Percentiles rank a stretch among this genome's conserved stretches.
phyloP scores from a whole-genome alignment of 768 basidiomycete genomes.

The Rhizopogon vinicolor region DNA sequence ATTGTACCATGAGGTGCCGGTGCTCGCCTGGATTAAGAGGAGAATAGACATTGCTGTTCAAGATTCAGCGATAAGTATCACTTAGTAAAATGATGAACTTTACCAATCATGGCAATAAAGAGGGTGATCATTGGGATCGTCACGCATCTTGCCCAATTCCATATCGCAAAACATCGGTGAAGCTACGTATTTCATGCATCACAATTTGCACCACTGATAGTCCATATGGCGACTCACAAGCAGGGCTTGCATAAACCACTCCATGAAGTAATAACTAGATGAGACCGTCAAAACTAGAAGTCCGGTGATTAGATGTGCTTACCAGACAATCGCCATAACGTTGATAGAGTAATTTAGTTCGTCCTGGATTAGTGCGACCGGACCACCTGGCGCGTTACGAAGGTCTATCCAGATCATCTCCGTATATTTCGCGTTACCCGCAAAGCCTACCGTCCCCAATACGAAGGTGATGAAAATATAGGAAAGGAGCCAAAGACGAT shows the following conservation, averaged over 20 bases:
- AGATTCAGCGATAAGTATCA: not conserved
- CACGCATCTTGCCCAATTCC: constrained; percentile 9
- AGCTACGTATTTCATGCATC: not conserved
- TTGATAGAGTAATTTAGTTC: constrained; percentile 17
- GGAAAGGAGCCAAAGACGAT: constrained; percentile 8
- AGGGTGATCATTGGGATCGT: constrained; percentile 12
- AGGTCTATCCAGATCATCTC: constrained; percentile 31
- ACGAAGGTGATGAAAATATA: constrained; percentile 22
- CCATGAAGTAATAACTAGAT: constrained; percentile 23
- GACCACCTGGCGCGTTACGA: constrained; percentile 11
- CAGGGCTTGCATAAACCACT: constrained; percentile 25
- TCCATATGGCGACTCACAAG: constrained; percentile 8
- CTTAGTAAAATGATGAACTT: not conserved
- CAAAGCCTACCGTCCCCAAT: constrained; percentile 24
- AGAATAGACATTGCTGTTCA: constrained; percentile 13
- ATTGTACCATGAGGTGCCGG: constrained; percentile 14
- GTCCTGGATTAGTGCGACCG: constrained; percentile 10
- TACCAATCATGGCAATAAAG: constrained; percentile 12
- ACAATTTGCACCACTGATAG: not conserved
- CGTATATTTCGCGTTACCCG: constrained; percentile 21
- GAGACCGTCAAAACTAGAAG: not conserved
- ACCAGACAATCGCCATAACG: constrained; percentile 14
- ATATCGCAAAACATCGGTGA: constrained; percentile 12
- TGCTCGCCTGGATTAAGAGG: constrained; percentile 11
- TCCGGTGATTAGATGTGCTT: not conserved